Evolutionary conservation across 2,329 filamentous ascomycete species (phyloP).

Genomic region (Sphaceloma murrayae): DNA sequence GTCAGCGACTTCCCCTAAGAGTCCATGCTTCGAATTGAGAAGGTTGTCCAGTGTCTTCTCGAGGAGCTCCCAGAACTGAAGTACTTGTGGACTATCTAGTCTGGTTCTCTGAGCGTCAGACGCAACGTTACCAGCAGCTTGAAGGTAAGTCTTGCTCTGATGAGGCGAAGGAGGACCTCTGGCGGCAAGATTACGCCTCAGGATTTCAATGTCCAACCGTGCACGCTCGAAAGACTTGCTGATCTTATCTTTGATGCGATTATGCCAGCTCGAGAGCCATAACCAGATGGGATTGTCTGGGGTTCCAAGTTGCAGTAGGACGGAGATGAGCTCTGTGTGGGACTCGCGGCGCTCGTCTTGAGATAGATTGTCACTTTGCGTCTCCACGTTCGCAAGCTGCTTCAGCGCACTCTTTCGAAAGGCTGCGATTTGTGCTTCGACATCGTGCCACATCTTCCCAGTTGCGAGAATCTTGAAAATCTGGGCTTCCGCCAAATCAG

Average conservation of each 20-base stretch:
- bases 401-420: constrained; percentile 91
- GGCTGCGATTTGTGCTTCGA: constrained; percentile 71
- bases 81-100: constrained; percentile 70
- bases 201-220: constrained; percentile 83
- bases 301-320: constrained; percentile 86
- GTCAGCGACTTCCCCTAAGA: constrained; percentile 80
- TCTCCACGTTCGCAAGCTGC: constrained; percentile 55
- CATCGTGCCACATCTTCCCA: constrained; percentile 89
- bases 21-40: constrained; percentile 62
- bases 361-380: constrained; percentile 40
- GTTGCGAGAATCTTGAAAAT: constrained; percentile 80
- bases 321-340: constrained; percentile 81
- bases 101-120: constrained; percentile 25
- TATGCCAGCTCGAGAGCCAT: constrained; percentile 84
- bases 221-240: constrained; percentile 71
- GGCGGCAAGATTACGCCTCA: constrained; percentile 69
- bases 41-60: constrained; percentile 63
- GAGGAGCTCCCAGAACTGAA: constrained; percentile 90
- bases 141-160: constrained; percentile 64
- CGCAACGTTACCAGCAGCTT: constrained; percentile 52
- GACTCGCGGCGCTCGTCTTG: constrained; percentile 57
- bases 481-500: constrained; percentile 62
- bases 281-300: constrained; percentile 95
- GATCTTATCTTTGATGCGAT: constrained; percentile 81
- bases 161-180: constrained; percentile 61